Conservation (phyloP, 2,329 filamentous ascomycete species). For the Fusarium xylarioides region DNA sequence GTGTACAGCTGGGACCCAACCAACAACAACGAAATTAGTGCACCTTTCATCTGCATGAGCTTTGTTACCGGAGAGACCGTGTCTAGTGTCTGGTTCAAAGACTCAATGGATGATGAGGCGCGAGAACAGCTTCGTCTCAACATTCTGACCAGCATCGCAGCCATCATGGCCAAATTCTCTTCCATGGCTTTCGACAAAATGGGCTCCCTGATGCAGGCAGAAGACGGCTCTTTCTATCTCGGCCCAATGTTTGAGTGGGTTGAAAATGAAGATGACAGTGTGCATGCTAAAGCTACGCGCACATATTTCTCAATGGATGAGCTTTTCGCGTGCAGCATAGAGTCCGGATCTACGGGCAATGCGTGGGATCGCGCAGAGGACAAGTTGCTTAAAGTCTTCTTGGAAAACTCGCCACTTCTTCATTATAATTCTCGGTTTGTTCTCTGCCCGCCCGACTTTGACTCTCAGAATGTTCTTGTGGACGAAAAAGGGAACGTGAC, state of each 20-base stretch:
- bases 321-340: neutral
- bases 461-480: neutral
- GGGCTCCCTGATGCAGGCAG: neutral
- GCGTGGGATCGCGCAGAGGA: neutral
- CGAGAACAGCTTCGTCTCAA: neutral
- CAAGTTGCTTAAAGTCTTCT: neutral
- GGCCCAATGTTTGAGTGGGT: neutral
- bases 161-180: neutral
- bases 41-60: conserved; percentile 1
- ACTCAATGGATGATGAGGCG: neutral
- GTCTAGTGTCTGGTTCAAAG: neutral
- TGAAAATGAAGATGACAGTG: neutral
- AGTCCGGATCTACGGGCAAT: neutral
- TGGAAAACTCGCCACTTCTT: neutral
- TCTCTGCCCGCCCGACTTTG: neutral
- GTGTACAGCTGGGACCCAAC: neutral
- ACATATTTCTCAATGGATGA: neutral
- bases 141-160: neutral
- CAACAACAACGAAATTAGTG: neutral
- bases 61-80: neutral
- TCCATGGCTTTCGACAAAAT: neutral
- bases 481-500: neutral
- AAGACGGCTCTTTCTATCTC: neutral
- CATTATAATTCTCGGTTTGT: neutral
- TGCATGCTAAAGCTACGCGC: neutral